These are phyloP conservation scores for Paraphoma chrysanthemicola DNA, from an alignment of 2,329 filamentous ascomycete genomes.

Conservation along the genomic window DNA sequence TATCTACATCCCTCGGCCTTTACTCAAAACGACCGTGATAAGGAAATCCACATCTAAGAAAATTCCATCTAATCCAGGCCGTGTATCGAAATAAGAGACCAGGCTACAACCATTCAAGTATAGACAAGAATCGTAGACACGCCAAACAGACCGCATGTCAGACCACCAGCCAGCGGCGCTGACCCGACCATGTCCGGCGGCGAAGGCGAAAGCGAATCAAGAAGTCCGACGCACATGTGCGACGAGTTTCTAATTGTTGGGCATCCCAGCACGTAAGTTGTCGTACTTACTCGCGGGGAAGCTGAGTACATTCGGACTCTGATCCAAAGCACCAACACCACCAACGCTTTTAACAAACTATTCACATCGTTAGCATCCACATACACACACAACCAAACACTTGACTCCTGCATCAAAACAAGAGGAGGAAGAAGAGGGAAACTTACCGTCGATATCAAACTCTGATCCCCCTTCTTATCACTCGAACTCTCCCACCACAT, in stretches of 20 bases:
- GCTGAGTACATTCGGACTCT: slow-evolving; percentile 64
- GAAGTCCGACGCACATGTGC: no score
- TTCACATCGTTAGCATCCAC: slow-evolving; percentile 6
- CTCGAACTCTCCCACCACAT: slow-evolving; percentile 49
- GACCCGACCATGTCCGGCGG: no score
- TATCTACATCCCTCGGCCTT: neutral
- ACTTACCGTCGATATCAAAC: slow-evolving; percentile 43
- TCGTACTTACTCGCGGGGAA: slow-evolving; percentile 75
- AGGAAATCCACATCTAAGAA: neutral
- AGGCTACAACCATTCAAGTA: neutral
- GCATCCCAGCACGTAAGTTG: slow-evolving; percentile 58
- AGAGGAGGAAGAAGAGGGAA: neutral
- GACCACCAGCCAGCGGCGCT: neutral
- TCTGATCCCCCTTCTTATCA: slow-evolving; percentile 40
- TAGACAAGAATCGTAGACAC: neutral
- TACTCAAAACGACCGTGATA: neutral
- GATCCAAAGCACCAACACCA: slow-evolving; percentile 59
- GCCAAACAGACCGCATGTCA: neutral
- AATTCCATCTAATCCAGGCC: neutral
- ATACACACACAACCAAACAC: neutral
- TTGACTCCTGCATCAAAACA: no score
- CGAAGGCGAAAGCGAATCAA: no score
- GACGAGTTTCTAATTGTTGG: neutral
- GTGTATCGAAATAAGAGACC: neutral
- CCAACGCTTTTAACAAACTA: slow-evolving; percentile 63